phyloP scores from a whole-genome alignment of 163 green algal species.

The Prototheca wickerhamii region DNA sequence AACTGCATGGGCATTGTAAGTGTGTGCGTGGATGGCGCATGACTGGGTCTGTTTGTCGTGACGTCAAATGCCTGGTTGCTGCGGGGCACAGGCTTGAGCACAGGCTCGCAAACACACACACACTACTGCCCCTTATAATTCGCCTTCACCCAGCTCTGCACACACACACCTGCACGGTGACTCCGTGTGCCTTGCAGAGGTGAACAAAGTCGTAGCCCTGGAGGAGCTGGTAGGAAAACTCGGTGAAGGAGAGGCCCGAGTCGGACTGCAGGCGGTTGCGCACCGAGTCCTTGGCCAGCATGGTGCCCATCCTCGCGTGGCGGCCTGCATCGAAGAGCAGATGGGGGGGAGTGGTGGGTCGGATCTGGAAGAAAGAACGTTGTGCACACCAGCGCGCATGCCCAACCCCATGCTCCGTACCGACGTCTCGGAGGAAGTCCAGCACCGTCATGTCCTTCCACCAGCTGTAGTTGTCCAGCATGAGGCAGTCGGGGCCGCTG shows the following conservation, averaged over 20 bases:
- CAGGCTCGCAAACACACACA: background rate
- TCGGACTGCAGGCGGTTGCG: constrained; percentile 77
- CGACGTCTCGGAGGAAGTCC: constrained; percentile 87
- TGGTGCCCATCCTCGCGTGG: constrained; percentile 82
- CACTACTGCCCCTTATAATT: background rate
- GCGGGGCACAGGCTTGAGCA: background rate
- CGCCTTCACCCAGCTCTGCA: background rate
- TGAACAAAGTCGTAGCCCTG: constrained; percentile 98
- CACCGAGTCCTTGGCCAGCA: constrained; percentile 95
- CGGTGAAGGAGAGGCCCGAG: constrained; percentile 91
- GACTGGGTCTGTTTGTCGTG: background rate
- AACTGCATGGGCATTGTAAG: constrained; percentile 34
- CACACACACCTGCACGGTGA: constrained; percentile 69
- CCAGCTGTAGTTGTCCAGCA: constrained; percentile 98
- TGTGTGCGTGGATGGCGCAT: background rate
- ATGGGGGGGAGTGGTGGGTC: background rate
- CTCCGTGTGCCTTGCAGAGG: constrained; percentile 66
- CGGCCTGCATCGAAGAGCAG: constrained; percentile 45
- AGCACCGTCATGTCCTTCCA: constrained; percentile 82
- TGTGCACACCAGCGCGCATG: background rate
- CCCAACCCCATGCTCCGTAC: constrained; percentile 6
- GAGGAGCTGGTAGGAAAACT: constrained; percentile 99
- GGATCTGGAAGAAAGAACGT: background rate
- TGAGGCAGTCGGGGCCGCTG: constrained; percentile 15
- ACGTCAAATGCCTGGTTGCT: background rate